Conservation (phyloP, 352 stramenopile genomes). For the Achlya hypogyna region DNA sequence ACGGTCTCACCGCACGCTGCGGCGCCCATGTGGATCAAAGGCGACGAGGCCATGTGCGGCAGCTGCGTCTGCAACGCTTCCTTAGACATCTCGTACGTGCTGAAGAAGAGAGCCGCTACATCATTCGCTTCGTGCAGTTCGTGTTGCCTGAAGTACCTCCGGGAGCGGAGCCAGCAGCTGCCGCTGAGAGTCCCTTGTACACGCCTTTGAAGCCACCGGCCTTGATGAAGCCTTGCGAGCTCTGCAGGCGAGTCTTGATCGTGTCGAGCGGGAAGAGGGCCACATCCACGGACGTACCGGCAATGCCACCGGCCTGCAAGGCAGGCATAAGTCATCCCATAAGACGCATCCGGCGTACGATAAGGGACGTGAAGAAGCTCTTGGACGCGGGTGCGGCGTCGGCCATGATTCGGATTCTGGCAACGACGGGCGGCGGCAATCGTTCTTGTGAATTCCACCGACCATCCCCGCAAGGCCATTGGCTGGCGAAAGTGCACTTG, state of each 20-base stretch:
- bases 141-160: constrained; percentile 67
- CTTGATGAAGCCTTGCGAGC: constrained; percentile 94
- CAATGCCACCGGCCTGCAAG: constrained; percentile 84
- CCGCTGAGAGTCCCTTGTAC: constrained; percentile 87
- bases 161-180: constrained; percentile 84
- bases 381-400: not conserved
- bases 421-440: too few species aligned
- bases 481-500: too few species aligned
- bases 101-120: constrained; percentile 82
- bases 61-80: constrained; percentile 39
- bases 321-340: not conserved
- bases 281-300: constrained; percentile 96
- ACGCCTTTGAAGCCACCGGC: constrained; percentile 93
- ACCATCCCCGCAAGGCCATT: not conserved
- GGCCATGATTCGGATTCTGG: not conserved
- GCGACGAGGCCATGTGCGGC: constrained; percentile 71
- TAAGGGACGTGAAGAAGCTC: constrained; percentile 17
- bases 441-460: not conserved
- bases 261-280: constrained; percentile 98
- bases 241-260: constrained; percentile 97
- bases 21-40: constrained; percentile 91
- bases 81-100: constrained; percentile 88
- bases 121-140: too few species aligned
- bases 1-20: constrained; percentile 92
- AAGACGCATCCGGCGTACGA: not conserved